Evolutionary conservation across 129 eudicot species (phyloP), one percentile per base, ranked within the genome.

Genomic region (Flaveria sonorensis): DNA sequence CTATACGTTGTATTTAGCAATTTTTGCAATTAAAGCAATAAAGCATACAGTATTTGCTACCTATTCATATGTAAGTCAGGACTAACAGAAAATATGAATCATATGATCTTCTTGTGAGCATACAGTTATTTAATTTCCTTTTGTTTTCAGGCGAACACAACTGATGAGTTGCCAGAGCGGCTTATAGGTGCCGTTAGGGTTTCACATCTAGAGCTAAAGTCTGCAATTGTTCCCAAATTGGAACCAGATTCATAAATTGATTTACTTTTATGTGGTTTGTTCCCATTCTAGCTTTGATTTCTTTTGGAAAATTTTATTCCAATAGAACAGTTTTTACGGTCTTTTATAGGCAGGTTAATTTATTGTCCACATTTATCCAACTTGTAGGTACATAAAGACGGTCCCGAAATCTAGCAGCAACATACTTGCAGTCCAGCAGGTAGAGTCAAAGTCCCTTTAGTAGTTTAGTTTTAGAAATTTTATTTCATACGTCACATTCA

Each of bases 111-210:
- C 2, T 6, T 71, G 24, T 62, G 48, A 46, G 57, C 24, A 75
- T 10, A 14, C 45, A 28, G 48, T 26, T 20, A 28, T 66, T 50
- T 21, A 6, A n/a, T 68, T 67, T n/a, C 46, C 23, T n/a, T 7
- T 55, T 68, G 43, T 2, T 65, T 24, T 42, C 88, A 94, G 98
- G 98, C 91, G 64, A 94, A 94, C 82, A 87, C 88, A 16, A 68
- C 87, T 0, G 97, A 89, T 64, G 98, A 94, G 80, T 89, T 94
- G 85, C 98, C 97, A 43, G 98, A 94, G 88, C 89, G 90, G 72
- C 84, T 94, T 63, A 78, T 94, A 14, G 92, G 98, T 67, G 98
- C 97, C 14, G 98, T 94, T 48, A 87, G 98, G 75, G 90, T 87
- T 81, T 94, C 97, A 60, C 98, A 93, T 81, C 79, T 94, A 69